Evolutionary conservation across 306 rosid genomes (phyloP), one percentile per base, ranked within the genome.

Genomic region (Glycine tomentella): DNA sequence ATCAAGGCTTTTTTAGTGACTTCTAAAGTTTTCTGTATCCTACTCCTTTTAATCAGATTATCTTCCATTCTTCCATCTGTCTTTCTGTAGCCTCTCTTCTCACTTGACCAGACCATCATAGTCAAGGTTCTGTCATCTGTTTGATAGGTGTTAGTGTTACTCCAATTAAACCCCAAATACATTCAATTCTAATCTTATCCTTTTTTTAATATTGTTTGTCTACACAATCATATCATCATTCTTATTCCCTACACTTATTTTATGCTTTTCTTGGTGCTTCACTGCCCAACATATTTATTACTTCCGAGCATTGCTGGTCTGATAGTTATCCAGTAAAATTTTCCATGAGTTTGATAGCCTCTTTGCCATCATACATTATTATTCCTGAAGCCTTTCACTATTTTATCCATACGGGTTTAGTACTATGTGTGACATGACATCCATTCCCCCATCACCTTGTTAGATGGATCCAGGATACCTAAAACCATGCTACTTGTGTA

Each of bases 31-130:
- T 53, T 15, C 25, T n/a, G 25, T n/a, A 38, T 38, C 5, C 44
- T 38, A 38, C 44, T 38, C 44, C 9, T 42, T 42, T 42, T 42
- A 42, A 42, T 7, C 46, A 42, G 46, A 53, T 6, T n/a, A 31
- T 62, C 68, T 4, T 62, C 14, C 68, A 20, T 20, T 20, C 14
- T 58, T 58, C 65, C 65, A 9, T 14, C 14, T 58, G 0, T 58
- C 14, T 58, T 57, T 57, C 34, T 57, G 46, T 38, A 20, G 14
- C 17, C 69, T 64, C 69, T 62, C 68, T 33, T 34, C 68, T 62
- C 45, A 33, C 45, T 1, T 62, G 15, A 33, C 45, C 68, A 62
- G 15, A 33, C n/a, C 68, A 62, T 62, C 16, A 0, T 58, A 20
- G 65, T 58, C 13, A 58, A 58, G 65, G 8, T 61, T 61, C 42